Percentiles rank a stretch among this genome's conserved stretches.
Evolutionary conservation across 306 rosid species (phyloP).

Genomic region (Vachellia pachyceras): DNA sequence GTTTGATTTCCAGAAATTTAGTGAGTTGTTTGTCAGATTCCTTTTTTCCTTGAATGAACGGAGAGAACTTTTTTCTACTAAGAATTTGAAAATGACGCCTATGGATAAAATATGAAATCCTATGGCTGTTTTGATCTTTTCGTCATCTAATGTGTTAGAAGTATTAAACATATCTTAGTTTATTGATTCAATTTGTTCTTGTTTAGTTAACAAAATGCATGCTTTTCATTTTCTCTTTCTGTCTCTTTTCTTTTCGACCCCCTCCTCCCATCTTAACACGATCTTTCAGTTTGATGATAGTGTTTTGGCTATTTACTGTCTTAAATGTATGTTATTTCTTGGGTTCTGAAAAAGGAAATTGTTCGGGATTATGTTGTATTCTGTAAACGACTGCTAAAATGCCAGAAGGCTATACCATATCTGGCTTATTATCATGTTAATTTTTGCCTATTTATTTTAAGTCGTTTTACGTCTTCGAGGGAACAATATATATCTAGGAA

Average conservation of each 20-base stretch:
- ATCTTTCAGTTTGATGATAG: neutral
- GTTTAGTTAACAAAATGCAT: too few relatives aligned
- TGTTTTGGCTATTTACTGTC: neutral
- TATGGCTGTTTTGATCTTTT: neutral
- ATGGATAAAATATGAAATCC: neutral
- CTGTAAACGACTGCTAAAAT: neutral
- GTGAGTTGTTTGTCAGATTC: neutral
- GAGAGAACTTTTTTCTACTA: neutral
- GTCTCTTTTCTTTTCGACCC: too few relatives aligned
- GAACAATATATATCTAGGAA: constrained; percentile 5
- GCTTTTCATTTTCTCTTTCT: too few relatives aligned
- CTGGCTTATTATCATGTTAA: neutral
- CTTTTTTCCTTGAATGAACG: neutral
- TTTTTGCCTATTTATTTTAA: neutral
- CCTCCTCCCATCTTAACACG: too few relatives aligned
- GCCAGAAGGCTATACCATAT: neutral
- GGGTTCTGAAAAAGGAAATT: neutral
- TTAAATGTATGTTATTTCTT: neutral
- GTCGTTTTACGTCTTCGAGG: constrained; percentile 6
- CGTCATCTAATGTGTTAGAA: neutral
- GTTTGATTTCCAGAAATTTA: neutral
- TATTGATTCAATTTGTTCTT: too few relatives aligned
- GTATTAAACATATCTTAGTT: too few relatives aligned
- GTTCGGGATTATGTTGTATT: neutral
- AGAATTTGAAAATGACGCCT: neutral